phyloP scores from a whole-genome alignment of 306 rosid genomes.

The Ochetophila trinervis region DNA sequence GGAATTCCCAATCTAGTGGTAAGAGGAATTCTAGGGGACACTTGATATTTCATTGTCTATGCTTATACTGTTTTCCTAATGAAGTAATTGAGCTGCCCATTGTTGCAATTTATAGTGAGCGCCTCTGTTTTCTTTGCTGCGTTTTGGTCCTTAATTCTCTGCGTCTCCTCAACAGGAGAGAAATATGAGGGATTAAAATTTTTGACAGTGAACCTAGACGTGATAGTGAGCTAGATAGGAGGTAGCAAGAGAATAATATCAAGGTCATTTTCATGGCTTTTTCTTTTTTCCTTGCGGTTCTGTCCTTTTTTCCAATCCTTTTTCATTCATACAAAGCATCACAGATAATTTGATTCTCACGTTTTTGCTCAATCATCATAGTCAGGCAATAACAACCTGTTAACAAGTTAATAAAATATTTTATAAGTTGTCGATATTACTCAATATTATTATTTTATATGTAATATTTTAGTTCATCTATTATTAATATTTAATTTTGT shows the following conservation, averaged over 20 bases:
- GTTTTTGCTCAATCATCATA: background rate
- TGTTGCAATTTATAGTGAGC: background rate
- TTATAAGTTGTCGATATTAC: too few species aligned
- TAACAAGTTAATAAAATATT: too few species aligned
- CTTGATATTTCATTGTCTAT: background rate
- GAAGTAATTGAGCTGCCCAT: too few species aligned
- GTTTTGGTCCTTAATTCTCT: conserved; percentile 6
- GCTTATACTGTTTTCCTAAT: background rate
- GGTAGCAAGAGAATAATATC: conserved; percentile 10
- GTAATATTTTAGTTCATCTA: too few species aligned
- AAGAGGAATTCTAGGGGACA: conserved; percentile 9
- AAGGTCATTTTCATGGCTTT: conserved; percentile 10
- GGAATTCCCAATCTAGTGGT: conserved; percentile 6
- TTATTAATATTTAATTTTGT: too few species aligned
- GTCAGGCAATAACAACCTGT: too few species aligned
- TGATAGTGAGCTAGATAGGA: conserved; percentile 21
- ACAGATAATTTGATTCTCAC: background rate
- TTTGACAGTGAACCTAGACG: conserved; percentile 29
- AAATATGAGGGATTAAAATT: background rate
- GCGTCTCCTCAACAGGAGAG: background rate
- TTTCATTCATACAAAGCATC: too few species aligned
- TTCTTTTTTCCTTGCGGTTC: background rate
- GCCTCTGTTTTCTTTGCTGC: background rate
- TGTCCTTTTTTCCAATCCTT: conserved; percentile 4
- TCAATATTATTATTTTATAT: too few species aligned